A percentile compares a stretch with the other conserved stretches of the same genome.
These are phyloP conservation scores for Metarhizium rileyi DNA, from an alignment of 2,329 filamentous ascomycete genomes.

Conservation along the genomic window DNA sequence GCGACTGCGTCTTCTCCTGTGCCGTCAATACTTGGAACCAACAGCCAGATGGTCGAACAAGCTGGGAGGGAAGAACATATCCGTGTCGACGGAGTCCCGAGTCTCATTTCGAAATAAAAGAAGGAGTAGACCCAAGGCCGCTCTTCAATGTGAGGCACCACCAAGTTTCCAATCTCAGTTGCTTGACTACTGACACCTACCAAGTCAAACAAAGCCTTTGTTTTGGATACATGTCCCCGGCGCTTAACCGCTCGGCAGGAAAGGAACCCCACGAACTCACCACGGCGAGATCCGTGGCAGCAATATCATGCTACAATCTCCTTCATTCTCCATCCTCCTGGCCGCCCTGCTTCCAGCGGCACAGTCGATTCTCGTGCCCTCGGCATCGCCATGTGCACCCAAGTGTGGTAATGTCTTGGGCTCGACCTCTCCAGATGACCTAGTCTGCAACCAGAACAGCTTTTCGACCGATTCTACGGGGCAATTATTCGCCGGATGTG, in stretches of 20 bases:
- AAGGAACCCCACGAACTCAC: background rate
- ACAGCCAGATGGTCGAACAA: background rate
- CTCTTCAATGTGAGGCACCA: background rate
- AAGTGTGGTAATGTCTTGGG: slow-evolving; percentile 45
- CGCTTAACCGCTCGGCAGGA: background rate
- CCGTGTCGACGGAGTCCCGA: background rate
- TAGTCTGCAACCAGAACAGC: slow-evolving; percentile 35
- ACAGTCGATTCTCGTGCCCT: slow-evolving; percentile 31
- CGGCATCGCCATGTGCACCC: slow-evolving; percentile 38
- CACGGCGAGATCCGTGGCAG: background rate
- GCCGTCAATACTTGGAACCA: background rate
- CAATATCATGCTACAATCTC: slow-evolving; percentile 9
- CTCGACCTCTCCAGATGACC: slow-evolving; percentile 33
- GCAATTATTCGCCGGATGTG: slow-evolving; percentile 40
- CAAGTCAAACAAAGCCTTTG: background rate
- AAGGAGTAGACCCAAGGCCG: background rate
- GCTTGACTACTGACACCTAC: background rate
- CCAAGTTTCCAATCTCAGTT: background rate
- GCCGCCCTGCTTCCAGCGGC: slow-evolving; percentile 11
- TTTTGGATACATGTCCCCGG: no score
- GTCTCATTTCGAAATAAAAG: background rate
- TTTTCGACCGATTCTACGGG: slow-evolving; percentile 30
- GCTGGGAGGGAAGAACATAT: background rate
- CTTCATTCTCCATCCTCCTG: slow-evolving; percentile 10
- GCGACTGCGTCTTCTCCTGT: background rate